Evolutionary conservation across 106 monocot genomes (phyloP).

Genomic region (Phalaenopsis aphrodite): DNA sequence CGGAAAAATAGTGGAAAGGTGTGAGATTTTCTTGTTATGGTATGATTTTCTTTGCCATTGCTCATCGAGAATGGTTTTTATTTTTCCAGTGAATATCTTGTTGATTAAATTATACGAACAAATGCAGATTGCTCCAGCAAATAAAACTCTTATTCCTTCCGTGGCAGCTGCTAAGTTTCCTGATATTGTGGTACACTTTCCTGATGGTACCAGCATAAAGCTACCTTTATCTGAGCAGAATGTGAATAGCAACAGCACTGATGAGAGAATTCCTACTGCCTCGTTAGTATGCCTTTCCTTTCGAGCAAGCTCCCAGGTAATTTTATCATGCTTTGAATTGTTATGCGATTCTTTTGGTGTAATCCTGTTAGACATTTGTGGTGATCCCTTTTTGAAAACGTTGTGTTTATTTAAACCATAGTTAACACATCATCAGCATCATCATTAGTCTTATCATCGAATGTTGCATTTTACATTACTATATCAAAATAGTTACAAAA

Average conservation of each 20-base stretch:
- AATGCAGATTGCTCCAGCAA: constrained; percentile 77
- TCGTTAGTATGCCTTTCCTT: constrained; percentile 82
- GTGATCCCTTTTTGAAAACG: too few species aligned
- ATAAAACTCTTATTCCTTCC: constrained; percentile 71
- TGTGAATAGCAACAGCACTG: constrained; percentile 8
- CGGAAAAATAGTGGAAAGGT: constrained; percentile 64
- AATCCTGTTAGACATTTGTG: too few species aligned
- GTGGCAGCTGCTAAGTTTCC: constrained; percentile 64
- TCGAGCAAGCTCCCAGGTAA: constrained; percentile 90
- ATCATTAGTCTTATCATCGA: too few species aligned
- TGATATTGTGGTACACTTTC: constrained; percentile 47
- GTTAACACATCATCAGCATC: too few species aligned
- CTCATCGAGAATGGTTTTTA: neutral
- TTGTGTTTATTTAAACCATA: too few species aligned
- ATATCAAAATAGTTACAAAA: too few species aligned
- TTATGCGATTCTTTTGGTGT: neutral
- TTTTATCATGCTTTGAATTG: neutral
- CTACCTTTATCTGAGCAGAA: constrained; percentile 35
- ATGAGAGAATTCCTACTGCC: constrained; percentile 20
- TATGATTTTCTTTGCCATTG: constrained; percentile 3
- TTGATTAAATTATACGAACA: constrained; percentile 9
- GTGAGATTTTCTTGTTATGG: constrained; percentile 9
- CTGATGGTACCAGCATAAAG: constrained; percentile 41
- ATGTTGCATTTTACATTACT: too few species aligned
- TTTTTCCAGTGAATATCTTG: neutral